Evolutionary conservation across 2,329 filamentous ascomycete species (phyloP).

Genomic region (Fonsecaea pedrosoi): DNA sequence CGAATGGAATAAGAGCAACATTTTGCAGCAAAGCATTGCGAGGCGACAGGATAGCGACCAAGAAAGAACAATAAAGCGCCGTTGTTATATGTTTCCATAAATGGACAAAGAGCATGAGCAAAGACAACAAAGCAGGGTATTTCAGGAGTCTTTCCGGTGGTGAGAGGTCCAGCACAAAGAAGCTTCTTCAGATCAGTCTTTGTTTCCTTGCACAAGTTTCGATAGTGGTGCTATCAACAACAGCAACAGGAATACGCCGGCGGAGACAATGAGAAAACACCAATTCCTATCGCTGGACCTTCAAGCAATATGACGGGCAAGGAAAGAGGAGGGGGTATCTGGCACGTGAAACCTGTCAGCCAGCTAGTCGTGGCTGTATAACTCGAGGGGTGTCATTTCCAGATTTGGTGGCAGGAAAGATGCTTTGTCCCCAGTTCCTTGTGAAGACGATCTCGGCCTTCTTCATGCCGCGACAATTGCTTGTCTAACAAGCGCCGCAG

Average conservation of each 20-base stretch:
- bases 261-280: neutral
- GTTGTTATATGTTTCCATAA: constrained; percentile 12
- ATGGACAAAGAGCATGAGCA: constrained; percentile 7
- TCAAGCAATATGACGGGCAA: neutral
- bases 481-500: neutral
- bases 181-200: neutral
- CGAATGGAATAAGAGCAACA: constrained; percentile 6
- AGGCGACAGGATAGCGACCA: constrained; percentile 11
- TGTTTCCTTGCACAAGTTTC: neutral
- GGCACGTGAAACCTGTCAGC: neutral
- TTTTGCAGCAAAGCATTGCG: constrained; percentile 12
- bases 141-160: neutral
- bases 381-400: neutral
- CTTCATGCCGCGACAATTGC: neutral
- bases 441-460: neutral
- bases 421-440: neutral
- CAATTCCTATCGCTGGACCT: neutral
- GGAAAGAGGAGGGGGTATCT: neutral
- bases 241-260: neutral
- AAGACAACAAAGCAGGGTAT: constrained; percentile 9
- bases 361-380: neutral
- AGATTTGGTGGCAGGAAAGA: neutral
- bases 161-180: constrained; percentile 20
- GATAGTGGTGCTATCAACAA: neutral
- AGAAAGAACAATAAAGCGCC: neutral